A percentile compares a stretch with the other conserved stretches of the same genome.
phyloP scores from a whole-genome alignment of 192 early-diverging fungal species.

The Backusella liffmaniae region DNA sequence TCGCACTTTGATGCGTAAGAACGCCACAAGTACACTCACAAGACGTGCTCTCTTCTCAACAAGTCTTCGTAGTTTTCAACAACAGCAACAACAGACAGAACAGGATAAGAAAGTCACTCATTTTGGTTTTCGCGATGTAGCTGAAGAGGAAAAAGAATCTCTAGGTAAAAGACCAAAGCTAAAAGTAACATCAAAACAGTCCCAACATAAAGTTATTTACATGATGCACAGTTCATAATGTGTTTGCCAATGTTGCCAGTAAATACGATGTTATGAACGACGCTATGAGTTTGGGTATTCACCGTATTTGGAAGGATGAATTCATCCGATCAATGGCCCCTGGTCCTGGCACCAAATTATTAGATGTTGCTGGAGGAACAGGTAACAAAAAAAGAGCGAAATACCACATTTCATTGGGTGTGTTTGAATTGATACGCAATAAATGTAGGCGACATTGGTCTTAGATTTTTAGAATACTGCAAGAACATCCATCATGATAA shows the following conservation, averaged over 20 bases:
- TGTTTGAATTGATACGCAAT: neutral
- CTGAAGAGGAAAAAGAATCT: slow-evolving; percentile 80
- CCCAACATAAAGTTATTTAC: neutral
- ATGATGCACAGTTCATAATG: slow-evolving; percentile 66
- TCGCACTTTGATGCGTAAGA: slow-evolving; percentile 1
- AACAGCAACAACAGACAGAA: neutral
- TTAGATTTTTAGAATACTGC: slow-evolving; percentile 89
- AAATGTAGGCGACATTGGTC: slow-evolving; percentile 82
- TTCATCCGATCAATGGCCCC: slow-evolving; percentile 85
- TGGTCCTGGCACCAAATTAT: slow-evolving; percentile 71
- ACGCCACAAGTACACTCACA: neutral
- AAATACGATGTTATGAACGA: slow-evolving; percentile 99
- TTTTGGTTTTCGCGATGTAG: slow-evolving; percentile 93
- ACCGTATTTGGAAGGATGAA: slow-evolving; percentile 96
- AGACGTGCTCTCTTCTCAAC: slow-evolving; percentile 6
- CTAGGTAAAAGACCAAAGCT: slow-evolving; percentile 52
- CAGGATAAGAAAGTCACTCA: slow-evolving; percentile 58
- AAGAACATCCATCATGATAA: slow-evolving; percentile 62
- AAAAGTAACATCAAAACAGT: neutral
- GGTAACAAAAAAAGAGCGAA: slow-evolving; percentile 43
- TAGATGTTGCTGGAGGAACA: slow-evolving; percentile 98
- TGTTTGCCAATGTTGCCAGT: slow-evolving; percentile 93
- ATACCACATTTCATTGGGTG: too few species aligned
- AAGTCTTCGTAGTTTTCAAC: neutral
- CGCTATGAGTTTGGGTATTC: slow-evolving; percentile 90